These are phyloP conservation scores for Cadophora sp. DNA, from an alignment of 2,329 filamentous ascomycete genomes.

Conservation along the genomic window DNA sequence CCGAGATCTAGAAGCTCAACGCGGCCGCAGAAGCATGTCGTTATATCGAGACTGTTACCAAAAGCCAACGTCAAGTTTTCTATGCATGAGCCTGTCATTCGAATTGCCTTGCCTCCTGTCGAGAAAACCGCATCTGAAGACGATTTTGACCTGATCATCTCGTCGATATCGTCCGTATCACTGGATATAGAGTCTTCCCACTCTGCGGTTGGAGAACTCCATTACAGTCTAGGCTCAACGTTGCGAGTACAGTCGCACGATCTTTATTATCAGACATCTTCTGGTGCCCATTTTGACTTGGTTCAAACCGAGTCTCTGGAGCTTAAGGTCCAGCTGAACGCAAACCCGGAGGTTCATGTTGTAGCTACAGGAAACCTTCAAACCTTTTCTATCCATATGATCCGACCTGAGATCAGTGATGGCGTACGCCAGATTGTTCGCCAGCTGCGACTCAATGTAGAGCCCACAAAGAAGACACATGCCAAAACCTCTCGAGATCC, in stretches of 20 bases:
- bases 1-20: slow-evolving; percentile 50
- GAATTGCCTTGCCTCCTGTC: slow-evolving; percentile 85
- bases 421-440: slow-evolving; percentile 90
- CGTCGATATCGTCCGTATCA: slow-evolving; percentile 91
- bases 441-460: slow-evolving; percentile 76
- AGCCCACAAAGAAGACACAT: slow-evolving; percentile 63
- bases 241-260: slow-evolving; percentile 85
- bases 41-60: slow-evolving; percentile 90
- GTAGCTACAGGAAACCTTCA: slow-evolving; percentile 80
- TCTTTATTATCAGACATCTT: slow-evolving; percentile 92
- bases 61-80: slow-evolving; percentile 96
- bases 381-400: slow-evolving; percentile 87
- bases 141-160: slow-evolving; percentile 95
- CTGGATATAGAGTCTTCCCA: slow-evolving; percentile 97
- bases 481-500: slow-evolving; percentile 58
- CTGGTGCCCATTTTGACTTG: slow-evolving; percentile 83
- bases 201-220: slow-evolving; percentile 79
- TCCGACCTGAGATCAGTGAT: slow-evolving; percentile 90
- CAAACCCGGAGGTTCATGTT: slow-evolving; percentile 85
- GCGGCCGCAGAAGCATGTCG: slow-evolving; percentile 62
- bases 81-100: slow-evolving; percentile 92
- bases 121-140: slow-evolving; percentile 68
- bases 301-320: slow-evolving; percentile 89
- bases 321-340: slow-evolving; percentile 82
- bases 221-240: slow-evolving; percentile 85